Evolutionary conservation across 805 yeast species (phyloP).

Genomic region (Metschnikowia aberdeeniae): DNA sequence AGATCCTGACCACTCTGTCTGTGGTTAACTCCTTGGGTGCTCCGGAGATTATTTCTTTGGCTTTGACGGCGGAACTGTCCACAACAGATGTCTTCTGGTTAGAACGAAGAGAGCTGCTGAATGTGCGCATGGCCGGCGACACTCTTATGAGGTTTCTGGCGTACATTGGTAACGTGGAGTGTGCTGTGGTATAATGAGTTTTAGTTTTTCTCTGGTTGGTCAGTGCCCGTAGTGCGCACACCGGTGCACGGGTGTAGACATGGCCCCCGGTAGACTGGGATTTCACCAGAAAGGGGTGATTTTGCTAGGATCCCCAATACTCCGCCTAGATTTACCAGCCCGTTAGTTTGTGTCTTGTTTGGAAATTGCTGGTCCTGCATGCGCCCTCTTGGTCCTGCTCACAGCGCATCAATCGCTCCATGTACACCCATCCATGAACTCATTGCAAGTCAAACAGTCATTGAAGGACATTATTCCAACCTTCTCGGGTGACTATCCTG

Average conservation of each 20-base stretch:
- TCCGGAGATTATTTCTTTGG: conserved; percentile 59
- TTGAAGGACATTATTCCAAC: conserved; percentile 51
- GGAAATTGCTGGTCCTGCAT: background rate
- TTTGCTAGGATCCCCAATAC: too few relatives aligned
- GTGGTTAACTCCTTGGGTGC: conserved; percentile 66
- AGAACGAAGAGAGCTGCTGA: conserved; percentile 18
- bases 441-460: conserved; percentile 25
- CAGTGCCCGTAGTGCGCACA: conserved; percentile 11
- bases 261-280: background rate
- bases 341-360: background rate
- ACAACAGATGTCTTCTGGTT: conserved; percentile 25
- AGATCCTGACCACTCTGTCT: conserved; percentile 70
- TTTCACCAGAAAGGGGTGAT: background rate
- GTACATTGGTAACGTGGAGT: conserved; percentile 17
- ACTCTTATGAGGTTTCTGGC: conserved; percentile 22
- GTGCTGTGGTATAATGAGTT: background rate
- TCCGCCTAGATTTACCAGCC: background rate
- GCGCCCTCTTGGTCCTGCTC: conserved; percentile 1
- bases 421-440: conserved; percentile 10
- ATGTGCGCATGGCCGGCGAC: conserved; percentile 22
- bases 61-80: conserved; percentile 33
- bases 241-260: conserved; percentile 11
- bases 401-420: background rate
- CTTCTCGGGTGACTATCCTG: conserved; percentile 39
- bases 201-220: conserved; percentile 18